Conservation (phyloP, 1,284 basidiomycete species). For the Ganoderma resinaceum region DNA sequence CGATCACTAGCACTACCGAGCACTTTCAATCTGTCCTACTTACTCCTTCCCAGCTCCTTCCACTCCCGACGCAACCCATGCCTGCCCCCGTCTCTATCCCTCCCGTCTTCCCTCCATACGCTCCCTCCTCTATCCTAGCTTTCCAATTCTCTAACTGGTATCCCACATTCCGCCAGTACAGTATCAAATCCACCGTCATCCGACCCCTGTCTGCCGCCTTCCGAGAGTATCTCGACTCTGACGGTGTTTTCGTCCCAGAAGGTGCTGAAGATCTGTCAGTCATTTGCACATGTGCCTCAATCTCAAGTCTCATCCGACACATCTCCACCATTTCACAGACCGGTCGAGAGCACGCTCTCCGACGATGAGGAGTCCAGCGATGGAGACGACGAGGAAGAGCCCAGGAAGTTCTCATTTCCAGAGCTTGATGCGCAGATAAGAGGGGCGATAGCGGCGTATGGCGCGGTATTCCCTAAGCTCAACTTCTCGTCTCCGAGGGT, state of each 20-base stretch:
- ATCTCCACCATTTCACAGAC: slow-evolving; percentile 45
- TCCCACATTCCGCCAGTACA: slow-evolving; percentile 70
- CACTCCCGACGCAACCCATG: slow-evolving; percentile 27
- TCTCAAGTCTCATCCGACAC: slow-evolving; percentile 20
- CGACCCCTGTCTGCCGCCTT: slow-evolving; percentile 74
- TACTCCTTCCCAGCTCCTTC: too few species aligned
- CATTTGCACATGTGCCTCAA: slow-evolving; percentile 19
- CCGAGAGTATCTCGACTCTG: slow-evolving; percentile 76
- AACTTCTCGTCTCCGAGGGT: slow-evolving; percentile 94
- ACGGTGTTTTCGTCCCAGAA: slow-evolving; percentile 84
- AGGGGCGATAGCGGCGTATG: slow-evolving; percentile 71
- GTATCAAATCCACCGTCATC: slow-evolving; percentile 83
- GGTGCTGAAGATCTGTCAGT: slow-evolving; percentile 81
- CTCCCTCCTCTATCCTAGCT: slow-evolving; percentile 63
- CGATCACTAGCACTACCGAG: background rate
- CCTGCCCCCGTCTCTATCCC: slow-evolving; percentile 35
- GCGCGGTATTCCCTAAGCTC: slow-evolving; percentile 93
- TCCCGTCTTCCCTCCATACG: slow-evolving; percentile 58
- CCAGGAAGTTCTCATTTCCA: slow-evolving; percentile 69
- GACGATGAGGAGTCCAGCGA: slow-evolving; percentile 57
- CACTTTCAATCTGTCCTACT: too few species aligned
- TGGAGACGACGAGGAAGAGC: slow-evolving; percentile 50
- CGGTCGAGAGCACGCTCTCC: slow-evolving; percentile 60
- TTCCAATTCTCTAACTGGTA: slow-evolving; percentile 94
- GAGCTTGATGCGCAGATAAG: slow-evolving; percentile 81